Percentiles rank a stretch among this genome's conserved stretches.
These are phyloP conservation scores for Solanum gracilifrons DNA, from an alignment of 257 asterid genomes.

Conservation along the genomic window DNA sequence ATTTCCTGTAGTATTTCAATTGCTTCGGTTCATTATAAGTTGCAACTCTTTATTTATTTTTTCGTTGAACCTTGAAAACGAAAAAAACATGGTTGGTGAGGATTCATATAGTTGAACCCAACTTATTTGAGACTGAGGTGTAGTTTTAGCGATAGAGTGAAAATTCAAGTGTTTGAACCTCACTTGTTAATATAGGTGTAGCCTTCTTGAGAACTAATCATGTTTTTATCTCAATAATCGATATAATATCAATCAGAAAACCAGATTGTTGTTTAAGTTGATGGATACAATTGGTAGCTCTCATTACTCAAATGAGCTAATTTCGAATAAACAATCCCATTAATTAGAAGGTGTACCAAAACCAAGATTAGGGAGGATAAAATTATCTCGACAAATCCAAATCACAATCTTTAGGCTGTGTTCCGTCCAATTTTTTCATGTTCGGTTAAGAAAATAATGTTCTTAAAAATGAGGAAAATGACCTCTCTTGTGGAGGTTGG, in stretches of 20 bases:
- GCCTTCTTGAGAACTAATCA: not conserved
- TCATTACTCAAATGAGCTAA: not conserved
- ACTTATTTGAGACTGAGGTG: not conserved
- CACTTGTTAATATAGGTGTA: not conserved
- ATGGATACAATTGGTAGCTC: not conserved
- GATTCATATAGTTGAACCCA: not conserved
- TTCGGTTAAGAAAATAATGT: too few species aligned
- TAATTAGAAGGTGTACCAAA: not conserved
- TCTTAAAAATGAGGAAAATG: not conserved
- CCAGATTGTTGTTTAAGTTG: not conserved
- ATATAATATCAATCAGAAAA: too few species aligned
- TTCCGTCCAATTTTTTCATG: not conserved
- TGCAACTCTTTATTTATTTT: not conserved
- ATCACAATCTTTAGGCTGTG: not conserved
- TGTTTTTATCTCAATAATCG: not conserved
- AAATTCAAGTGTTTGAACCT: not conserved
- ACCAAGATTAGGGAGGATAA: not conserved
- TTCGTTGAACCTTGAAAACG: not conserved
- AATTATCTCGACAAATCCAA: not conserved
- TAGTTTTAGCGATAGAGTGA: not conserved
- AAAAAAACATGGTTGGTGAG: not conserved
- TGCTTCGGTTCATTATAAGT: not conserved
- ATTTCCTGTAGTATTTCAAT: not conserved
- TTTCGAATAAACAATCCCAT: not conserved
- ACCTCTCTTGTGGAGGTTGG: not conserved